These are phyloP conservation scores for Nephelium lappaceum DNA, from an alignment of 345 rosid species.

Conservation along the genomic window DNA sequence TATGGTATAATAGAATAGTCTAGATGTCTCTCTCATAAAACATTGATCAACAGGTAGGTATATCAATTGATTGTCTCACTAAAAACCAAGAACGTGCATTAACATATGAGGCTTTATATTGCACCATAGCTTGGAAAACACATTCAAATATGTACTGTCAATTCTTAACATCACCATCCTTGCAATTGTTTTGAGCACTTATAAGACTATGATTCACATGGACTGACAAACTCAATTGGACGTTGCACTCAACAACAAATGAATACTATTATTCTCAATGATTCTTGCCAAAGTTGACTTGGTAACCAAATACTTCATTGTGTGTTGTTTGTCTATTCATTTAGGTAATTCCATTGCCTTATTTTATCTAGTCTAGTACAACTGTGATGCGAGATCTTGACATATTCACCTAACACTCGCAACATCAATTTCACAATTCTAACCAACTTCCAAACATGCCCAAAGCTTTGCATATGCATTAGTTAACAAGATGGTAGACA, in stretches of 20 bases:
- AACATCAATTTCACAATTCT: not conserved
- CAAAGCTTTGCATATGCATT: not conserved
- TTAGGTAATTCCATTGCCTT: not conserved
- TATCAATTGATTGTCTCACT: not conserved
- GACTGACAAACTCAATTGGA: not conserved
- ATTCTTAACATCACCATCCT: not conserved
- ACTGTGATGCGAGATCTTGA: not conserved
- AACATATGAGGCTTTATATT: not conserved
- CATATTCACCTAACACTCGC: not conserved
- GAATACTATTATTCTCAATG: not conserved
- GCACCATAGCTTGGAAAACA: not conserved
- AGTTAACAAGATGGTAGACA: not conserved
- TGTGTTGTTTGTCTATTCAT: not conserved
- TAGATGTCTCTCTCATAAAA: not conserved
- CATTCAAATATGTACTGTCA: not conserved
- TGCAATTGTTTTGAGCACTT: not conserved
- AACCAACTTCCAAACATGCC: not conserved
- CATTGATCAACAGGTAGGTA: not conserved
- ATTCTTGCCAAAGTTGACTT: not conserved
- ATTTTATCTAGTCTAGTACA: not conserved
- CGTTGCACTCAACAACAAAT: not conserved
- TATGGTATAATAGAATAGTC: not conserved
- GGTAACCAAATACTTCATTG: not conserved
- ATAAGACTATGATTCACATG: constrained; percentile 3
- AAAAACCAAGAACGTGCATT: not conserved